Evolutionary conservation across 768 basidiomycete genomes (phyloP).

Genomic region (Aureoboletus auriporus): DNA sequence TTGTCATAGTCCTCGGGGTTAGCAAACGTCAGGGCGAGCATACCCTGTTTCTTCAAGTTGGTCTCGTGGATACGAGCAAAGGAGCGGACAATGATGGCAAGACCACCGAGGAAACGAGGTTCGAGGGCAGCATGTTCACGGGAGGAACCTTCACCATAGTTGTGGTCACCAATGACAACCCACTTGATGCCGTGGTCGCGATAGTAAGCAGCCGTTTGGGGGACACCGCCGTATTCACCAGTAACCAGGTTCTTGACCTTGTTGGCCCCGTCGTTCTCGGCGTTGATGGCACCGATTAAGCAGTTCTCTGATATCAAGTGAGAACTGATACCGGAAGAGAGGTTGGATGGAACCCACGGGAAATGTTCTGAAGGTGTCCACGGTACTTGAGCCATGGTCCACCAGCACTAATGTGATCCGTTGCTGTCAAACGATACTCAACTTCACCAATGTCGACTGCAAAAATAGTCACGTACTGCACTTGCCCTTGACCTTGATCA

Average conservation of each 20-base stretch:
- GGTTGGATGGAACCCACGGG: slow-evolving; percentile 49
- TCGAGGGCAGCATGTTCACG: slow-evolving; percentile 98
- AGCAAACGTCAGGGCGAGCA: slow-evolving; percentile 93
- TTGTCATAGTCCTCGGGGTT: slow-evolving; percentile 95
- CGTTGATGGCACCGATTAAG: slow-evolving; percentile 95
- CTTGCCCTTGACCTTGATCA: slow-evolving; percentile 99
- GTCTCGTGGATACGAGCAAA: slow-evolving; percentile 99
- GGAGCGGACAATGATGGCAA: slow-evolving; percentile 93
- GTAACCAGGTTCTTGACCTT: slow-evolving; percentile 88
- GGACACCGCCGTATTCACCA: slow-evolving; percentile 82
- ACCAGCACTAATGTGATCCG: slow-evolving; percentile 95
- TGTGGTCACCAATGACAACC: slow-evolving; percentile 95
- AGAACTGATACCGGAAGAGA: slow-evolving; percentile 1
- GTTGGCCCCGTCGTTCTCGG: slow-evolving; percentile 95
- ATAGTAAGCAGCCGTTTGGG: slow-evolving; percentile 82
- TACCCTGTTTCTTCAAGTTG: slow-evolving; percentile 99
- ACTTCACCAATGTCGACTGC: background rate
- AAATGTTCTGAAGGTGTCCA: slow-evolving; percentile 98
- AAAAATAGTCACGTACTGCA: slow-evolving; percentile 66
- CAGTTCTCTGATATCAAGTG: slow-evolving; percentile 69
- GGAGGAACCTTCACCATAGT: slow-evolving; percentile 98
- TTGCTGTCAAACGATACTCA: slow-evolving; percentile 41
- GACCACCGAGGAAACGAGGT: slow-evolving; percentile 90
- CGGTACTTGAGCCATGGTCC: slow-evolving; percentile 99
- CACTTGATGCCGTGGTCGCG: slow-evolving; percentile 88